Percentiles rank a stretch among this genome's conserved stretches.
Conservation (phyloP, 306 rosid species). For the Trichosanthes truncata region DNA sequence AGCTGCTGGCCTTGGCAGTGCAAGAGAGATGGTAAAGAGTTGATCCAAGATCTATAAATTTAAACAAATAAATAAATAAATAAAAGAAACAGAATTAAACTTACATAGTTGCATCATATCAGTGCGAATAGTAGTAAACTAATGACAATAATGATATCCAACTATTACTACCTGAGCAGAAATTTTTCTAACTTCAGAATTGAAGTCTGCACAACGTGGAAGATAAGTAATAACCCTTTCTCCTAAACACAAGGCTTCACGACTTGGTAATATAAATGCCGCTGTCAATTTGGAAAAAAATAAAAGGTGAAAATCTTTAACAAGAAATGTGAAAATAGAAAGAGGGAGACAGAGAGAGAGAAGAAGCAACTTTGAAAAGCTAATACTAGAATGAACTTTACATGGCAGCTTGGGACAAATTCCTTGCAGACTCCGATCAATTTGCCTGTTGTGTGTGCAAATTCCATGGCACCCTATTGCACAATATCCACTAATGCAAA, state of each 20-base stretch:
- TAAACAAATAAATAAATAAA: background rate
- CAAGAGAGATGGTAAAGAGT: constrained; percentile 79
- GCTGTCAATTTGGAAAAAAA: constrained; percentile 37
- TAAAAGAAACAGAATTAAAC: background rate
- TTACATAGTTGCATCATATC: background rate
- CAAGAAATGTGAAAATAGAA: background rate
- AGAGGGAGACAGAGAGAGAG: background rate
- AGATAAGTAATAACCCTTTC: constrained; percentile 80
- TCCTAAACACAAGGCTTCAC: constrained; percentile 86
- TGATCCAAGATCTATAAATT: constrained; percentile 66
- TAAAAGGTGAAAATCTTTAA: constrained; percentile 2
- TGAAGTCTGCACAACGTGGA: constrained; percentile 91
- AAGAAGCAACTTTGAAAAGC: background rate
- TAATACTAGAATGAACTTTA: constrained; percentile 28
- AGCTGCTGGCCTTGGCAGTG: constrained; percentile 74
- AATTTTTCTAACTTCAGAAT: constrained; percentile 84
- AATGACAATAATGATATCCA: background rate
- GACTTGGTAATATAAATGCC: constrained; percentile 81
- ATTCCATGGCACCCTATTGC: constrained; percentile 81
- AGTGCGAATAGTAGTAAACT: background rate
- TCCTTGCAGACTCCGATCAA: constrained; percentile 62
- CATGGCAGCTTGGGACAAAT: constrained; percentile 76
- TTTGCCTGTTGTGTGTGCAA: constrained; percentile 71
- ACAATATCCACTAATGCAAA: constrained; percentile 78
- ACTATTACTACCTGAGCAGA: constrained; percentile 62